Base-by-base conservation (phyloP, 2,329 filamentous ascomycete genomes). In the Penicillium sp. region DNA sequence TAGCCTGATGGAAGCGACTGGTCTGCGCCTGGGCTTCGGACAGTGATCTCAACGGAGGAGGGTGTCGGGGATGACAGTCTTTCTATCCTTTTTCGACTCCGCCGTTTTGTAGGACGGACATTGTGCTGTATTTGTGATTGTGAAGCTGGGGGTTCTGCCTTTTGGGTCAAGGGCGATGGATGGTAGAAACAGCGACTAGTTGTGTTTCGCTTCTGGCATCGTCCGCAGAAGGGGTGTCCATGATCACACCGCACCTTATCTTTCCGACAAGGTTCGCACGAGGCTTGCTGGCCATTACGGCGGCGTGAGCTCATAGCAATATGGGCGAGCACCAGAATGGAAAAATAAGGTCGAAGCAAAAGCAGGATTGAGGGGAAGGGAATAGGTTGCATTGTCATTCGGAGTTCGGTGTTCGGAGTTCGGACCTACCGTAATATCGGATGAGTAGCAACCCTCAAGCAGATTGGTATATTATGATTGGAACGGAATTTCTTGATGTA, bases 211-310 rank as follows among this genome's bases (percentile, higher is more conserved):
- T 63, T 64, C 46, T 67, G 64, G 50, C 73, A 76, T 30, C 73
- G 71, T 31, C 65, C 63, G 51, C 73, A 75, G 15, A 70, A 62
- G 5, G 73, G 70, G 19, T 63, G 26, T 8, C 58, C 59, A 67
- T 75, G 73, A 51, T 76, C 73, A 44, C 73, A 75, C 29, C 71
- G 69, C 46, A 75, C 72, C 63, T 76, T 75, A 46, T 71, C 67
- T 51, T 67, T 70, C 8, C 73, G 71, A 49, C 71, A 75, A 21
- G 71, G 73, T 67, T 75, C 73, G 50, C 72, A 75, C 21, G 73
- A 75, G 15, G 73, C 70, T 21, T 64, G 67, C 45, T 73, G 73
- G 9, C 73, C 72, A 62, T 75, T 75, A 6, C 69, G 69, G 50
- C 71, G 70, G 19, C 69, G 69, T 15, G 68, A 66, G 35, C 56